These are phyloP conservation scores for Clarireedia hainanense DNA, from an alignment of 2,329 filamentous ascomycete genomes.

Conservation along the genomic window DNA sequence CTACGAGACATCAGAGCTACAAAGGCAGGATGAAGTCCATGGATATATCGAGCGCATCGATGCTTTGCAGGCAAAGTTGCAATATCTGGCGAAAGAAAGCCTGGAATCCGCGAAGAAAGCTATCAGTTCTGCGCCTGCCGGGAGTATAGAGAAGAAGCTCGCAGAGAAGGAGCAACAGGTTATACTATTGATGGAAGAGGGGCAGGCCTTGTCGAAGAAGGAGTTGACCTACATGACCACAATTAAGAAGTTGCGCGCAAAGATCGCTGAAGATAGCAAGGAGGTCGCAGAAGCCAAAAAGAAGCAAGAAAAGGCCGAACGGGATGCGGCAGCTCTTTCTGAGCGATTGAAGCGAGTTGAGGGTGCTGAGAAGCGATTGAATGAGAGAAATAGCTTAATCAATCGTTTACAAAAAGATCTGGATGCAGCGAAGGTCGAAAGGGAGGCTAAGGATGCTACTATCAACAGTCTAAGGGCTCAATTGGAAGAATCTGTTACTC, in stretches of 20 bases:
- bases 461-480: constrained; percentile 64
- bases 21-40: constrained; percentile 75
- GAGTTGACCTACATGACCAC: constrained; percentile 78
- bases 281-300: constrained; percentile 51
- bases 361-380: constrained; percentile 47
- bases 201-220: constrained; percentile 75
- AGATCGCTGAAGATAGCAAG: constrained; percentile 59
- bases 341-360: constrained; percentile 42
- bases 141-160: constrained; percentile 67
- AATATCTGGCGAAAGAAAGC: constrained; percentile 76
- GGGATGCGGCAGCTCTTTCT: constrained; percentile 40
- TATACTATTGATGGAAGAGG: constrained; percentile 83
- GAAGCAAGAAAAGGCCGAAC: constrained; percentile 50
- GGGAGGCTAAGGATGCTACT: constrained; percentile 53
- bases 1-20: constrained; percentile 25
- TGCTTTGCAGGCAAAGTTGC: constrained; percentile 81
- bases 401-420: constrained; percentile 48
- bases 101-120: constrained; percentile 66
- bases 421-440: constrained; percentile 53
- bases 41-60: constrained; percentile 84
- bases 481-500: constrained; percentile 57
- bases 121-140: constrained; percentile 51
- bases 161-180: constrained; percentile 89
- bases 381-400: constrained; percentile 45
- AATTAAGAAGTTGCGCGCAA: constrained; percentile 71